Base-by-base conservation (phyloP, 225 moss, liverwort and hornwort genomes). In the Sphagnum contortum region DNA sequence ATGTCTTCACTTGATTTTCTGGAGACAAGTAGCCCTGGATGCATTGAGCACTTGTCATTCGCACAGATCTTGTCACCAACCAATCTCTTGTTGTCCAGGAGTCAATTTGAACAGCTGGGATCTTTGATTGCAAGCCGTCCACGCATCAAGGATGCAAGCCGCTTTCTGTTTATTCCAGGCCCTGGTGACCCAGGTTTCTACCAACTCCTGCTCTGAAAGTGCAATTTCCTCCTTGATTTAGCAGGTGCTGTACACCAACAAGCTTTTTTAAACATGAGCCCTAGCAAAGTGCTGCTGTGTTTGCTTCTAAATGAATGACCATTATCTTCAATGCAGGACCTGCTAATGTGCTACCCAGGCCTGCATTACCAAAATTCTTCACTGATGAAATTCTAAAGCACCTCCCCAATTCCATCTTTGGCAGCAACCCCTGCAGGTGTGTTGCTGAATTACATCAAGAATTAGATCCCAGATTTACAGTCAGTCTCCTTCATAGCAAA, bases 391-490 rank as follows among this genome's bases (percentile, higher is more conserved):
- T 98, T 50, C 61, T 70, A 10, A 98, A 93, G 60, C 79, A 89
- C 57, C 76, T 93, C n/a, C 98, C 98, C 45, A 88, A 86, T 45
- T 85, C 89, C 14, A 65, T 75, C 45, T 98, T 93, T 48, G 83
- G 81, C 12, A 93, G 86, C 52, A 98, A 91, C 49, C 98, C 98
- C 50, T 98, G 98, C 87, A 80, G 92, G 84, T 84, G 57, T 7
- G 44, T 12, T 14, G 48, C 7, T 44, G 29, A 1, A 29, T 29
- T 29, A 29, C 29, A 29, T 29, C 29, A 29, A 29, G 29, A 29
- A 29, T 29, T 29, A 29, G 29, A 29, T 29, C 29, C 29, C 1
- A 1, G 29, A 29, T 29, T 29, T 29, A 0, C 29, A 29, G 29
- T 29, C 29, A 29, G 29, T 29, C 29, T 29, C 29, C 29, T 29